Base-by-base conservation (phyloP, 164 flowering plant genomes). In the Chimonanthus praecox region DNA sequence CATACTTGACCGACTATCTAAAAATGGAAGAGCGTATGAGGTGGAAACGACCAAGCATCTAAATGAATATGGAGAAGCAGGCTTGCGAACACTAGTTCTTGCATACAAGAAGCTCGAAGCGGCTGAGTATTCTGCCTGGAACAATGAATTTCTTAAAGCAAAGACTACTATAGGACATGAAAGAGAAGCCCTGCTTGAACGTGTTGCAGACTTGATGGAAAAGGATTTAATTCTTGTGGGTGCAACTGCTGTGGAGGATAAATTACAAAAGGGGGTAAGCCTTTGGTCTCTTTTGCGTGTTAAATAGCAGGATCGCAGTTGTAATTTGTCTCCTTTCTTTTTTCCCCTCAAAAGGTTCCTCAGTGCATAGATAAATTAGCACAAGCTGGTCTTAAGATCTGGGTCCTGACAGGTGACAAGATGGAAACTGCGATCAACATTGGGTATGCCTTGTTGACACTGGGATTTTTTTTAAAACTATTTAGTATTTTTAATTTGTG, bases 341-440 rank as follows among this genome's bases (percentile, higher is more conserved):
- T 33, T 33, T 33, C 33, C 33, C 68, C 58, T 72, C 47, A 58
- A 15, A 75, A 96, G 99, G 99, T 96, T 76, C 99, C 99, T 77
- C 92, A 94, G 74, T 96, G 99, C 80, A 96, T 96, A 67, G 99
- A 96, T 80, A 94, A 94, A 83, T 89, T 96, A 67, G 99, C 99
- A 60, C 99, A 94, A 84, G 99, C 99, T 78, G 99, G 99, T 81
- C 91, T 96, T 58, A 96, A 96, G 84, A 76, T 96, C 77, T 96
- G 99, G 99, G 97, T 96, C 74, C 86, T 96, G 82, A 96, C 99
- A 43, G 99, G 99, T 69, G 99, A 96, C 81, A 96, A 94, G 83
- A 91, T 92, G 97, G 99, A 96, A 88, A 96, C 99, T 76, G 99
- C 99, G 76, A 91, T 96, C 75, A 96, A 96, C 76, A 94, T 96